phyloP scores from a whole-genome alignment of 805 yeast species.

The Yarrowia sp. region DNA sequence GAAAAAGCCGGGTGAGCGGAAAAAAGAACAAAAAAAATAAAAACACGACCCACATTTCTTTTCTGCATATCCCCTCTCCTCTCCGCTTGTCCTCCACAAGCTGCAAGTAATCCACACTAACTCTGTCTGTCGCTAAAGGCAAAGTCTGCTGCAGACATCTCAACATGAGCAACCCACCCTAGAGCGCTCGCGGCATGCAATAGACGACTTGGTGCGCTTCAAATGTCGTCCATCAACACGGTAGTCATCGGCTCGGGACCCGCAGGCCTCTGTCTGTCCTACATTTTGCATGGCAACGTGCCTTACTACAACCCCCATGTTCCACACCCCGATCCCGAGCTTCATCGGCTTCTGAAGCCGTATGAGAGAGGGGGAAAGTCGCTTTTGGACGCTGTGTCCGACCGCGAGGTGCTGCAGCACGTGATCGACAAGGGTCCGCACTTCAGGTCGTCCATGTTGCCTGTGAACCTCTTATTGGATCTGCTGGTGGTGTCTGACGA shows the following conservation, averaged over 20 bases:
- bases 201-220: neutral
- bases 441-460: constrained; percentile 31
- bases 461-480: constrained; percentile 36
- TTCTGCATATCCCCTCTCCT: too few species aligned
- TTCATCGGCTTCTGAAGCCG: constrained; percentile 31
- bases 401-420: constrained; percentile 31
- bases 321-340: constrained; percentile 37
- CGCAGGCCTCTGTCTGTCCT: constrained; percentile 37
- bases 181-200: neutral
- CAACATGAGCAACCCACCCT: constrained; percentile 5
- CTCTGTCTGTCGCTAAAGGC: neutral
- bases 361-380: constrained; percentile 9
- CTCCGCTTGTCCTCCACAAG: neutral
- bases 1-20: too few species aligned
- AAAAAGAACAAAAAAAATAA: too few species aligned
- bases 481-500: constrained; percentile 36
- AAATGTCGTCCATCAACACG: constrained; percentile 18
- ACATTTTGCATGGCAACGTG: constrained; percentile 37
- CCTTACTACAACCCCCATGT: constrained; percentile 37
- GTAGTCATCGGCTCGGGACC: constrained; percentile 37
- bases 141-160: constrained; percentile 5
- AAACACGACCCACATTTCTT: too few species aligned
- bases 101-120: neutral
- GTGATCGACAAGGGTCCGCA: constrained; percentile 30
- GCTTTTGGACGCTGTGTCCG: constrained; percentile 32